Conservation (phyloP, 2,329 filamentous ascomycete genomes). For the Paecilomyces sp. region DNA sequence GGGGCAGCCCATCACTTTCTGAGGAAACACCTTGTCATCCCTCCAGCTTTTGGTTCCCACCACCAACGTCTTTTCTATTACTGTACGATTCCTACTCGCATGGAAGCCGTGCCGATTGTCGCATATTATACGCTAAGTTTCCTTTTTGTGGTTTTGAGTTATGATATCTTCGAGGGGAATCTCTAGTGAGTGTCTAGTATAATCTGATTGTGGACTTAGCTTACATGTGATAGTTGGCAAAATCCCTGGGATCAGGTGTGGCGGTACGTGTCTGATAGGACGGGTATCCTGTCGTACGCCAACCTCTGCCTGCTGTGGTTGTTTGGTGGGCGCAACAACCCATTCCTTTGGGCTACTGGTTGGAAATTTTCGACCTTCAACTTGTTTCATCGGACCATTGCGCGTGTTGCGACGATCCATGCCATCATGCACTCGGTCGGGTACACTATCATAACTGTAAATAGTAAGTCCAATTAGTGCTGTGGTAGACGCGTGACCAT, state of each 20-base stretch:
- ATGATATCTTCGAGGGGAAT: slow-evolving; percentile 40
- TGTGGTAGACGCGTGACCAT: background rate
- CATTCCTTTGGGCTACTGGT: slow-evolving; percentile 59
- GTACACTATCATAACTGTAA: slow-evolving; percentile 41
- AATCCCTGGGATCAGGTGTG: slow-evolving; percentile 28
- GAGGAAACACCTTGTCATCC: slow-evolving; percentile 33
- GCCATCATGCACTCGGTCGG: slow-evolving; percentile 57
- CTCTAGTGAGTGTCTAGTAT: slow-evolving; percentile 34
- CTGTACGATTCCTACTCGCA: slow-evolving; percentile 42
- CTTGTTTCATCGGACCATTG: slow-evolving; percentile 61
- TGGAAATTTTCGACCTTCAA: slow-evolving; percentile 64
- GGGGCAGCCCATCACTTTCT: slow-evolving; percentile 21
- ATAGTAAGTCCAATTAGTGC: slow-evolving; percentile 3
- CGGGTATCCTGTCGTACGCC: slow-evolving; percentile 56
- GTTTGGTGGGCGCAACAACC: slow-evolving; percentile 60
- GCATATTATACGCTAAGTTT: slow-evolving; percentile 41
- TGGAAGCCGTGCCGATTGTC: slow-evolving; percentile 39
- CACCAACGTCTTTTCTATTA: slow-evolving; percentile 35
- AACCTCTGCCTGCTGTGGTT: slow-evolving; percentile 61
- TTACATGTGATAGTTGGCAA: slow-evolving; percentile 6
- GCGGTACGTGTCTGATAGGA: slow-evolving; percentile 57
- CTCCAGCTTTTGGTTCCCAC: slow-evolving; percentile 36
- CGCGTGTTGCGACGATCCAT: slow-evolving; percentile 54
- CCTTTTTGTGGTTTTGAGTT: slow-evolving; percentile 37
- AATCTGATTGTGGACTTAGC: background rate